phyloP scores from a whole-genome alignment of 2,329 filamentous ascomycete species.

The Penicillium sp. region DNA sequence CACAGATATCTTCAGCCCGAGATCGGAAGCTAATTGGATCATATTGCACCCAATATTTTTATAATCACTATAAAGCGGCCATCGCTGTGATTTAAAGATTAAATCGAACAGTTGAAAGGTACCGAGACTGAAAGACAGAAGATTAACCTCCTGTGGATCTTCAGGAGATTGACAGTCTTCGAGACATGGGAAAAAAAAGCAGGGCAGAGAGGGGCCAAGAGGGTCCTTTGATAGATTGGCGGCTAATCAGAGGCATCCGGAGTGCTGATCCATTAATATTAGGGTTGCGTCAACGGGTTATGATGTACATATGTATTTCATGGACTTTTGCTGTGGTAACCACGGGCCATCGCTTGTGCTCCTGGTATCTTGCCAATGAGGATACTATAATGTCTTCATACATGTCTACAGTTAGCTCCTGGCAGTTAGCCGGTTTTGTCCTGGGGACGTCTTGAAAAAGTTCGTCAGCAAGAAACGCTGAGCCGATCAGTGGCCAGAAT shows the following conservation, averaged over 20 bases:
- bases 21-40: slow-evolving; percentile 30
- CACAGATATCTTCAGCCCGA: slow-evolving; percentile 32
- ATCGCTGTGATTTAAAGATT: slow-evolving; percentile 12
- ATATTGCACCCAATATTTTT: slow-evolving; percentile 21
- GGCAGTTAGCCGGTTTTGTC: slow-evolving; percentile 7
- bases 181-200: slow-evolving; percentile 10
- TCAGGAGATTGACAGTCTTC: slow-evolving; percentile 20
- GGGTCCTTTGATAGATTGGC: neutral
- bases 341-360: slow-evolving; percentile 7
- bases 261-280: slow-evolving; percentile 6
- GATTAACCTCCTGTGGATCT: slow-evolving; percentile 14
- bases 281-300: slow-evolving; percentile 21
- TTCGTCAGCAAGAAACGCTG: slow-evolving; percentile 16
- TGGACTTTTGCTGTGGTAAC: slow-evolving; percentile 11
- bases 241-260: slow-evolving; percentile 15
- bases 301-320: neutral
- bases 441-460: slow-evolving; percentile 1
- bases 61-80: slow-evolving; percentile 7
- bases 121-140: slow-evolving; percentile 3
- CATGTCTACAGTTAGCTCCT: slow-evolving; percentile 1
- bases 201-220: neutral
- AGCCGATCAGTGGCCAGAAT: slow-evolving; percentile 19
- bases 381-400: neutral
- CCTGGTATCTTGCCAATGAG: slow-evolving; percentile 11
- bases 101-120: slow-evolving; percentile 2